Base-by-base conservation (phyloP, 2,329 filamentous ascomycete genomes). In the Fusarium temperatum region DNA sequence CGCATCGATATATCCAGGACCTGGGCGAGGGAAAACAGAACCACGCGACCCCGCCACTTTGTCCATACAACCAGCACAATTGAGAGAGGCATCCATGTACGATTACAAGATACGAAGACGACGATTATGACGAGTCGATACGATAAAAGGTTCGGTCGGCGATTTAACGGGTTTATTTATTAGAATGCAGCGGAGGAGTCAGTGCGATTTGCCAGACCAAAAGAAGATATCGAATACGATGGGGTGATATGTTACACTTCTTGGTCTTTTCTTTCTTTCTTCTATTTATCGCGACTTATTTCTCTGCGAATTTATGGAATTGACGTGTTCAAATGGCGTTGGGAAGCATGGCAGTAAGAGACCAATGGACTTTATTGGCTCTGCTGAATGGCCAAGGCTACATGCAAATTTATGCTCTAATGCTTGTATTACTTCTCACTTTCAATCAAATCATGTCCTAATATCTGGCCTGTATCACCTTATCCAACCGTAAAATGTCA, bases 1-100 rank as follows among this genome's bases (percentile, higher is more conserved):
- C 78, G 0, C 36, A 74, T 0, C 61, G 58, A 3, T 79, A 72
- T 15, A 64, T 79, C 17, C 17, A 53, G 15, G 51, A 71, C 5
- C 6, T 73, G 0, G 11, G 20, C 1, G 53, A 62, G 0, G 63
- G 63, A 17, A 65, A 56, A 8, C 15, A 41, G 8, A n/a, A 13
- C 2, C 22, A 26, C 6, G 20, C 32, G 3, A 41, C 53, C 1
- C 30, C 41, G 1, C 24, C 68, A 1, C 8, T 54, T 15, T 18
- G 24, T 18, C 32, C 50, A 12, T 17, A 15, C 11, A 8, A 26
- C 5, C n/a, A 54, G 20, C 5, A 38, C 10, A 26, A 38, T 38
- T 54, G 24, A 54, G n/a, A 15, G 4, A 7, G 50, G 18, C 17
- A 17, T 22, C n/a, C 5, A 2, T 54, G 24, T n/a, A 58, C 14